phyloP scores from a whole-genome alignment of 129 eudicot genomes.

The Escallonia rubra region DNA sequence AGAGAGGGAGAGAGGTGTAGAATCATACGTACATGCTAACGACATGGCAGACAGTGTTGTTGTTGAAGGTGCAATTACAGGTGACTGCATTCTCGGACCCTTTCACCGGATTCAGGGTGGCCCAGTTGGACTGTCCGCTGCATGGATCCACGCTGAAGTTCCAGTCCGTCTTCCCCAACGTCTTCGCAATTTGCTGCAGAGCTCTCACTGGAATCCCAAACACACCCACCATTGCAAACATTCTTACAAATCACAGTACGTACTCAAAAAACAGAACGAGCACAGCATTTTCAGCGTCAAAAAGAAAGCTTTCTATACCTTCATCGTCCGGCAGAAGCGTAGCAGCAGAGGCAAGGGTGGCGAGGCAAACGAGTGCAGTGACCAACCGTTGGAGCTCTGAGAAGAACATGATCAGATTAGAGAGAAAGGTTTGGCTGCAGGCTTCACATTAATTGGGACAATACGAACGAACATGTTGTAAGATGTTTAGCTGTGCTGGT shows the following conservation, averaged over 20 bases:
- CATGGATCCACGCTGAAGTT: slow-evolving; percentile 55
- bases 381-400: not conserved
- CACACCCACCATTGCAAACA: slow-evolving; percentile 28
- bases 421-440: not conserved
- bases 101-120: slow-evolving; percentile 2
- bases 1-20: not conserved
- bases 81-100: slow-evolving; percentile 32
- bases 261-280: too few species aligned
- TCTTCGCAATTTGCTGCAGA: slow-evolving; percentile 16
- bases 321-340: not conserved
- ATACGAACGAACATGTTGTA: too few species aligned
- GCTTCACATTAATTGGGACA: too few species aligned
- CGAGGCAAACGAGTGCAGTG: not conserved
- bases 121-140: slow-evolving; percentile 31
- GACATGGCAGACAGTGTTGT: slow-evolving; percentile 46
- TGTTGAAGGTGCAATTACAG: slow-evolving; percentile 42
- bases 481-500: too few species aligned
- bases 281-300: not conserved
- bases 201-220: slow-evolving; percentile 20
- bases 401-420: not conserved
- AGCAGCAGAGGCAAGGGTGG: not conserved
- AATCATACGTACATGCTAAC: slow-evolving; percentile 37
- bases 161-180: slow-evolving; percentile 43
- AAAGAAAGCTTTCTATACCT: not conserved
- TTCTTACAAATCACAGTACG: too few species aligned